Evolutionary conservation across 176 grass and related monocot genomes (phyloP), one percentile per base, ranked within the genome.

Genomic region (Pharus latifolius): DNA sequence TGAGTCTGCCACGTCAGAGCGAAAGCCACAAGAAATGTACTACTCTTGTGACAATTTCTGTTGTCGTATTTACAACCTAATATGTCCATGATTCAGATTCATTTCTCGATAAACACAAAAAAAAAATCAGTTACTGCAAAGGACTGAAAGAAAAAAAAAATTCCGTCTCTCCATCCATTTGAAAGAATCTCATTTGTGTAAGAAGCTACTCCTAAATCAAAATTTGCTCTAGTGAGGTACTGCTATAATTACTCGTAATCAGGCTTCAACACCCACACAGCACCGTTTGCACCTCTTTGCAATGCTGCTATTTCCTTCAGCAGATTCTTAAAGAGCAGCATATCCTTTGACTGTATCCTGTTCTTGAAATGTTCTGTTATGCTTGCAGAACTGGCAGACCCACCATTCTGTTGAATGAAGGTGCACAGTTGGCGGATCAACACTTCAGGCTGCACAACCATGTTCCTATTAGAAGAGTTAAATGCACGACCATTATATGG

Each of bases 231-330:
- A 6, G 3, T 11, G 18, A 68, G 31, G 56, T 64, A 77, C 18
- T 57, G 56, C 57, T 37, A 59, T 22, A 79, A 52, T 69, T 81
- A 80, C 46, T 50, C 69, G 1, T 96, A 96, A 6, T 89, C 86
- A 14, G 82, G 24, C 66, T 84, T 96, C 77, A 92, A 77, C 82
- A 89, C 79, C 88, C 89, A 92, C 34, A 49, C 60, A 17, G 86
- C 75, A 20, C 89, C 83, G 12, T 72, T 58, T 10, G 66, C 18
- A 23, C 70, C 77, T 67, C 85, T 92, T 69, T 82, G 73, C 55
- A 97, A 56, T 8, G 75, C 70, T 7, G 94, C 94, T 42, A 98
- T 93, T 34, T 98, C 83, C 62, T 92, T 97, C 28, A 92, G 68
- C 52, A 97, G 62, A 61, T 69, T 97, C 62, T 92, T 97, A 41